phyloP scores from a whole-genome alignment of 305 asterid genomes.

The Fraxinus sp. region DNA sequence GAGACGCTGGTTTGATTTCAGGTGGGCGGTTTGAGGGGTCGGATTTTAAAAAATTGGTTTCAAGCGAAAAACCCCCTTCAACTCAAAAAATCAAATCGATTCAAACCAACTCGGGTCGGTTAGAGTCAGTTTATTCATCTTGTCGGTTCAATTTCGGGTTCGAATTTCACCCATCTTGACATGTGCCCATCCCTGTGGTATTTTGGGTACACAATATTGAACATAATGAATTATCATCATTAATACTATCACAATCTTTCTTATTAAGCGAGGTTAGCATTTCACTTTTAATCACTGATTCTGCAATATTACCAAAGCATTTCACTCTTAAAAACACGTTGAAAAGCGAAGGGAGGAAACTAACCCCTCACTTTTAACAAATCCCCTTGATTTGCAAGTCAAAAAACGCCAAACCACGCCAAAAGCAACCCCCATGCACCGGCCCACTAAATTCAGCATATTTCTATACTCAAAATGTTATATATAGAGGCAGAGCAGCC shows the following conservation, averaged over 20 bases:
- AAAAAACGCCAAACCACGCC: background rate
- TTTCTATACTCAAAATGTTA: slow-evolving; percentile 13
- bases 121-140: background rate
- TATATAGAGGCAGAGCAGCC: slow-evolving; percentile 20
- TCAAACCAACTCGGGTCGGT: background rate
- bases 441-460: slow-evolving; percentile 24
- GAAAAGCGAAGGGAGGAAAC: slow-evolving; percentile 4
- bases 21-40: background rate
- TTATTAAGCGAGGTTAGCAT: background rate
- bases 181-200: background rate
- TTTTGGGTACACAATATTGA: background rate
- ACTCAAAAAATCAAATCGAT: background rate
- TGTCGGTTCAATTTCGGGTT: background rate
- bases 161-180: background rate
- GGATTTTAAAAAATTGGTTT: no score
- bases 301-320: slow-evolving; percentile 16
- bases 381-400: background rate
- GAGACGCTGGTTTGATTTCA: background rate
- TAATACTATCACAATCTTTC: no score
- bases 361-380: slow-evolving; percentile 12
- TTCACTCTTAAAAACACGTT: slow-evolving; percentile 21
- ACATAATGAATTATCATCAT: background rate
- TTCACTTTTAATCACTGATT: slow-evolving; percentile 2
- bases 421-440: slow-evolving; percentile 8
- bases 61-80: no score